Percentiles rank a stretch among this genome's conserved stretches.
These are phyloP conservation scores for Neonectria ditissima DNA, from an alignment of 2,329 filamentous ascomycete species.

Conservation along the genomic window DNA sequence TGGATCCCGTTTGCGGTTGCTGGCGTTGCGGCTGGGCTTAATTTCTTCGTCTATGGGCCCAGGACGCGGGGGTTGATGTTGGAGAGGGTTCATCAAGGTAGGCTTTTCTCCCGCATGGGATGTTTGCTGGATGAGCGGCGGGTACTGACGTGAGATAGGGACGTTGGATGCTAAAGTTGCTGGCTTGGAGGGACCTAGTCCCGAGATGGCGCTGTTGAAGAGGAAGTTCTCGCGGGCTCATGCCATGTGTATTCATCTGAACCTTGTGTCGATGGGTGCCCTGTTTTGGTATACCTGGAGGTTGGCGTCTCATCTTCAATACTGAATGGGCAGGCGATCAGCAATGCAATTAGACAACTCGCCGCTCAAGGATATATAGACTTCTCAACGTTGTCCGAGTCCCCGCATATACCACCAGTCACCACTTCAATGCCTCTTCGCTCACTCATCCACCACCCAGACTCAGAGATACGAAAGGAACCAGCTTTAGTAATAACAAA, in stretches of 20 bases:
- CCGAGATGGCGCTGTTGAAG: slow-evolving; percentile 37
- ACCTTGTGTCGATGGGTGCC: slow-evolving; percentile 51
- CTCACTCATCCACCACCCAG: not conserved
- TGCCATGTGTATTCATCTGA: slow-evolving; percentile 58
- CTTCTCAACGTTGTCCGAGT: not conserved
- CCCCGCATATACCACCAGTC: too few relatives aligned
- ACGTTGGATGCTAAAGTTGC: slow-evolving; percentile 21
- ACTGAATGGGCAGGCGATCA: not conserved
- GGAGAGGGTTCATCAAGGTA: slow-evolving; percentile 43
- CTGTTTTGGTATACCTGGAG: slow-evolving; percentile 49
- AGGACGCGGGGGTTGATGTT: slow-evolving; percentile 47
- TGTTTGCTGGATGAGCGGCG: not conserved
- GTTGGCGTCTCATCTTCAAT: slow-evolving; percentile 38
- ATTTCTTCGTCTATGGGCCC: slow-evolving; percentile 53
- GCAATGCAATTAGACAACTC: too few relatives aligned
- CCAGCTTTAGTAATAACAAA: not conserved
- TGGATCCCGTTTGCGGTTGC: slow-evolving; percentile 52
- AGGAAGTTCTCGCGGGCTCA: slow-evolving; percentile 51
- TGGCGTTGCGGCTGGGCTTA: slow-evolving; percentile 47
- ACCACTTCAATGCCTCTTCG: not conserved
- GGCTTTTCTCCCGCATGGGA: too few relatives aligned
- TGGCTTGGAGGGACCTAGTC: slow-evolving; percentile 27
- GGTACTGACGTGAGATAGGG: slow-evolving; percentile 29
- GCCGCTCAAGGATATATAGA: not conserved
- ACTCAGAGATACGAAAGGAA: not conserved